Conservation (phyloP, 371 early-diverging fungal genomes). For the Rhizopus sp. region DNA sequence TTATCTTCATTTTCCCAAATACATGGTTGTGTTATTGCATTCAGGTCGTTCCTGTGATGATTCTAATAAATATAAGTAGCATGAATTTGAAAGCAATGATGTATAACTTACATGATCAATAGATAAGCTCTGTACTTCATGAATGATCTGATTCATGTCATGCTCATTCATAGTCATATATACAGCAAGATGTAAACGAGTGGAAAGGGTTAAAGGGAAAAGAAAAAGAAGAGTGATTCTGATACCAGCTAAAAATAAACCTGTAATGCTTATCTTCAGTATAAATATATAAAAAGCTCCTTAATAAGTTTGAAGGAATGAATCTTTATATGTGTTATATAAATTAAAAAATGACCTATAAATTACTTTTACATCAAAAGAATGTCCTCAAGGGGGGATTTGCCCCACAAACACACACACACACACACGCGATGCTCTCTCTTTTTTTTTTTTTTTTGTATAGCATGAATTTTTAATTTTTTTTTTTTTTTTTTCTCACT, state of each 20-base stretch:
- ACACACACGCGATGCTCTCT: background rate
- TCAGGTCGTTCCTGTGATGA: too few relatives aligned
- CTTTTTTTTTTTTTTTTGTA: background rate
- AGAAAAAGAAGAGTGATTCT: conserved; percentile 3
- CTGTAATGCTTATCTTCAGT: too few relatives aligned
- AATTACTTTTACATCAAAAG: background rate
- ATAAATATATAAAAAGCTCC: too few relatives aligned
- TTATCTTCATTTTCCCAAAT: too few relatives aligned
- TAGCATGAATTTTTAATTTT: background rate
- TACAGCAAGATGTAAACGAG: background rate
- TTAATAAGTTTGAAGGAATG: background rate
- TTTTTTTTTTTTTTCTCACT: background rate
- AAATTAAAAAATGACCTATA: background rate
- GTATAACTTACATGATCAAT: conserved; percentile 8
- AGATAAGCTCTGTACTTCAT: conserved; percentile 4
- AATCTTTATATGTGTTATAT: background rate
- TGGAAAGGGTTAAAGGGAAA: background rate
- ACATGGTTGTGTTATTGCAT: too few relatives aligned
- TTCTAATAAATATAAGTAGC: background rate
- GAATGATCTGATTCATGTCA: background rate
- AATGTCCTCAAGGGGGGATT: conserved; percentile 1
- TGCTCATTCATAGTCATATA: background rate
- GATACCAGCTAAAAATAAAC: conserved; percentile 3
- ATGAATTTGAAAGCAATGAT: conserved; percentile 1
- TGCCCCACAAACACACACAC: too few relatives aligned